A percentile compares a stretch with the other conserved stretches of the same genome.
phyloP scores from a whole-genome alignment of 1,284 basidiomycete genomes.

The Heterobasidion occidentale region DNA sequence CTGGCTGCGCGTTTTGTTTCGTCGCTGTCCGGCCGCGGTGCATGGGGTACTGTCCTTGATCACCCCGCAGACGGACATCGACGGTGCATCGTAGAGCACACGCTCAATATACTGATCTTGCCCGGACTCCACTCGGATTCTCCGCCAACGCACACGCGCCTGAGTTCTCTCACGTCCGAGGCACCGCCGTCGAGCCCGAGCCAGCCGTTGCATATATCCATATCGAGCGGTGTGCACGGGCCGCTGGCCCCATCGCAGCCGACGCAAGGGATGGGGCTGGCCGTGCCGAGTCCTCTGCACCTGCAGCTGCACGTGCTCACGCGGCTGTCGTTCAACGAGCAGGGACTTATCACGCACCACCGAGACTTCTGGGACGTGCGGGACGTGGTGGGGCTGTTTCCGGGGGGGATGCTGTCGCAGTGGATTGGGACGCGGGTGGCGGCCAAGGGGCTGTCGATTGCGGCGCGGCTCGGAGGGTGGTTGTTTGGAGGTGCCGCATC shows the following conservation, averaged over 20 bases:
- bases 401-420: conserved; percentile 54
- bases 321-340: conserved; percentile 66
- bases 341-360: conserved; percentile 63
- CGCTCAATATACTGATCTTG: conserved; percentile 29
- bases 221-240: conserved; percentile 2
- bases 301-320: conserved; percentile 60
- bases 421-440: conserved; percentile 58
- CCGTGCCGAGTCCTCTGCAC: conserved; percentile 62
- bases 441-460: conserved; percentile 39
- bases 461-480: conserved; percentile 18
- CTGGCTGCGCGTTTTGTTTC: no score
- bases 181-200: conserved; percentile 5
- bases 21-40: no score
- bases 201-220: conserved; percentile 9
- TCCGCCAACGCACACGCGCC: conserved; percentile 8
- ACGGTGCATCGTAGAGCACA: conserved; percentile 63
- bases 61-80: conserved; percentile 51
- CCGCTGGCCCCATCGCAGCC: conserved; percentile 32
- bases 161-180: conserved; percentile 9
- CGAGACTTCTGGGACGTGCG: conserved; percentile 68
- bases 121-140: conserved; percentile 25
- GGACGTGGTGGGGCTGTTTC: conserved; percentile 32
- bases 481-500: conserved; percentile 5
- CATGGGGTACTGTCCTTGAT: no score
- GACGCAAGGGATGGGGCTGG: conserved; percentile 44